A percentile compares a stretch with the other conserved stretches of the same genome.
Evolutionary conservation across 1,284 basidiomycete species (phyloP).

Genomic region (Caloboletus firmus): DNA sequence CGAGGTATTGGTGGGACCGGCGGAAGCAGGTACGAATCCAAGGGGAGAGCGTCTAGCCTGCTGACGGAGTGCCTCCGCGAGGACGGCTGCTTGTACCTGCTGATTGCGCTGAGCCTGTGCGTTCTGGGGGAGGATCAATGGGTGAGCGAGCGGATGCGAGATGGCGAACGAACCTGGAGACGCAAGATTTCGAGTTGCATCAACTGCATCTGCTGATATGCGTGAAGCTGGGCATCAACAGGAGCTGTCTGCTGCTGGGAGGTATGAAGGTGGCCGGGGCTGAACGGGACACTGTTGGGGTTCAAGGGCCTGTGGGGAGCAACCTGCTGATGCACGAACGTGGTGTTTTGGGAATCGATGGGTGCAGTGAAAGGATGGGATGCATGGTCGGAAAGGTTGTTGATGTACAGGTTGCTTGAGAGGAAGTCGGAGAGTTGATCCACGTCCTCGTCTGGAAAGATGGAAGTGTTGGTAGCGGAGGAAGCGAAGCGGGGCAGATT

Average conservation of each 20-base stretch:
- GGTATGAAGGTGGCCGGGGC: conserved; percentile 39
- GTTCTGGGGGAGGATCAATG: conserved; percentile 22
- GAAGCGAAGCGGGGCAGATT: conserved; percentile 49
- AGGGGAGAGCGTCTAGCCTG: conserved; percentile 56
- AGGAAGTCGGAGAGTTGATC: conserved; percentile 60
- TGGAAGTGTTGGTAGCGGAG: conserved; percentile 37
- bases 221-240: conserved; percentile 48
- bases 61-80: conserved; percentile 63
- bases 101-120: conserved; percentile 39
- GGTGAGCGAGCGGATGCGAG: neutral
- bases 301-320: conserved; percentile 45
- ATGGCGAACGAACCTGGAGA: conserved; percentile 59
- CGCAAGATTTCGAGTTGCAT: conserved; percentile 78
- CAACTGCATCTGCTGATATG: conserved; percentile 72
- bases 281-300: conserved; percentile 59
- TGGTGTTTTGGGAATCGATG: conserved; percentile 63
- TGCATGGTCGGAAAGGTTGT: conserved; percentile 19
- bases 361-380: conserved; percentile 61
- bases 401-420: conserved; percentile 48
- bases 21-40: conserved; percentile 62
- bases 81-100: conserved; percentile 48
- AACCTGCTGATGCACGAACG: conserved; percentile 61
- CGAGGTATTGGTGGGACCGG: conserved; percentile 60
- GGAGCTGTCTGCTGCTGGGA: conserved; percentile 44
- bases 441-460: conserved; percentile 55